phyloP scores from a whole-genome alignment of 1,284 basidiomycete species.

The Flammula alnicola region DNA sequence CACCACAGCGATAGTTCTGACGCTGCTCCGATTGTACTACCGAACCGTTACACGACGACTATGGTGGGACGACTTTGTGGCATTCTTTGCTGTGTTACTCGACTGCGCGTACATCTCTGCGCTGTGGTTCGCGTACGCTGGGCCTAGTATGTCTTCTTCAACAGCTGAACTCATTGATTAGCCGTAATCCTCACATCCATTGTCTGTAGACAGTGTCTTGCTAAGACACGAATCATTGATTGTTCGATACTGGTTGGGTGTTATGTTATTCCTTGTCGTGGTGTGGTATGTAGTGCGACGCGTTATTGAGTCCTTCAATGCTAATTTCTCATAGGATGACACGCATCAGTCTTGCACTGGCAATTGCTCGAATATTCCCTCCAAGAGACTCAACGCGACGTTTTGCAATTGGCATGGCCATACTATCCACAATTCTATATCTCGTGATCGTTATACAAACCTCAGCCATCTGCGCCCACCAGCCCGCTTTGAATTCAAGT shows the following conservation, averaged over 20 bases:
- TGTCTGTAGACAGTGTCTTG: not conserved
- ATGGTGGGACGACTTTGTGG: constrained; percentile 16
- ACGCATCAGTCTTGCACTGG: constrained; percentile 10
- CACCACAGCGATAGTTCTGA: constrained; percentile 8
- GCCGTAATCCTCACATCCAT: not conserved
- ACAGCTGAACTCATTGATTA: not conserved
- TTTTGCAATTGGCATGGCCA: constrained; percentile 12
- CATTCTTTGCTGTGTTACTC: constrained; percentile 1
- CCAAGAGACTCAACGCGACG: constrained; percentile 2
- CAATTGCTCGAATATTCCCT: constrained; percentile 14
- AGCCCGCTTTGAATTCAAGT: not conserved
- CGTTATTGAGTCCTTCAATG: not conserved
- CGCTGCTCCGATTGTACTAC: constrained; percentile 9
- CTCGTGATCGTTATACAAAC: constrained; percentile 2
- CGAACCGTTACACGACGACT: constrained; percentile 10
- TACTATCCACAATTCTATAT: constrained; percentile 4
- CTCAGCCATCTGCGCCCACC: constrained; percentile 3
- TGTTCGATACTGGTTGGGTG: constrained; percentile 4
- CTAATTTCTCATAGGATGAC: constrained; percentile 3
- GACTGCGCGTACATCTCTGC: constrained; percentile 9
- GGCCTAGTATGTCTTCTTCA: constrained; percentile 1
- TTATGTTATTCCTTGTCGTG: constrained; percentile 8
- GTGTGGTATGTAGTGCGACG: constrained; percentile 1
- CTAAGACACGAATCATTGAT: not conserved
- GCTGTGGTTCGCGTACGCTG: constrained; percentile 5